Percentiles rank a stretch among this genome's conserved stretches.
Conservation (phyloP, 352 stramenopile genomes). For the Thraustochytrium sp. region DNA sequence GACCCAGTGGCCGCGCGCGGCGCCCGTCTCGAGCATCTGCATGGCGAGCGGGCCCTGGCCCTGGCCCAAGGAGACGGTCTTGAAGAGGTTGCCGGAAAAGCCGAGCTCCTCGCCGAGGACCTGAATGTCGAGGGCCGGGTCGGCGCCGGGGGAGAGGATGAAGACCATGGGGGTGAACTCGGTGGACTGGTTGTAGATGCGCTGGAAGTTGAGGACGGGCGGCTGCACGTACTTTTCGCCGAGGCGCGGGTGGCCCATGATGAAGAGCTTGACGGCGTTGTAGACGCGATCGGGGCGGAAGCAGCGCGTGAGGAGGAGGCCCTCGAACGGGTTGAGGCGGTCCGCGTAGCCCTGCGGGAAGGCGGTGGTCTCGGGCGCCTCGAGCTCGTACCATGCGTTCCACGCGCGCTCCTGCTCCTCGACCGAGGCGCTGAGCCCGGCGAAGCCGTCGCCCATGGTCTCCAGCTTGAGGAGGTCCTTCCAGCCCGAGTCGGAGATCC, state of each 20-base stretch:
- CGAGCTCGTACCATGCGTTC: constrained; percentile 87
- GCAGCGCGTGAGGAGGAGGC: constrained; percentile 82
- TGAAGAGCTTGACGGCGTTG: constrained; percentile 90
- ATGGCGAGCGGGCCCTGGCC: constrained; percentile 85
- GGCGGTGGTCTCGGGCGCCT: constrained; percentile 70
- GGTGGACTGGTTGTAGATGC: constrained; percentile 81
- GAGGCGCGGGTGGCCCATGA: constrained; percentile 68
- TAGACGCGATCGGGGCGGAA: constrained; percentile 90
- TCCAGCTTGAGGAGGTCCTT: constrained; percentile 70
- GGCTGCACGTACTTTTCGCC: constrained; percentile 89
- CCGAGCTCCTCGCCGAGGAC: constrained; percentile 79
- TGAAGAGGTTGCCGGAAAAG: constrained; percentile 47
- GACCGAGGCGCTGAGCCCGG: constrained; percentile 13
- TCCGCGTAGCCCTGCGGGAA: constrained; percentile 70
- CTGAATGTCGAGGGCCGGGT: constrained; percentile 88
- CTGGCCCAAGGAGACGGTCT: constrained; percentile 83
- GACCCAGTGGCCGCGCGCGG: constrained; percentile 62
- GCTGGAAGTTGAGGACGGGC: constrained; percentile 82
- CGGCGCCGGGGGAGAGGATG: constrained; percentile 83
- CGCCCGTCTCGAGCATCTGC: constrained; percentile 81
- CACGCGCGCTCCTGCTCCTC: constrained; percentile 61
- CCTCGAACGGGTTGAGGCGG: constrained; percentile 74
- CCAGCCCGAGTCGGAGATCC: constrained; percentile 78
- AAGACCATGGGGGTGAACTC: constrained; percentile 83
- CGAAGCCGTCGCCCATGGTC: constrained; percentile 31